Conservation (phyloP, 805 yeast genomes). For the Cyberlindnera maritima region DNA sequence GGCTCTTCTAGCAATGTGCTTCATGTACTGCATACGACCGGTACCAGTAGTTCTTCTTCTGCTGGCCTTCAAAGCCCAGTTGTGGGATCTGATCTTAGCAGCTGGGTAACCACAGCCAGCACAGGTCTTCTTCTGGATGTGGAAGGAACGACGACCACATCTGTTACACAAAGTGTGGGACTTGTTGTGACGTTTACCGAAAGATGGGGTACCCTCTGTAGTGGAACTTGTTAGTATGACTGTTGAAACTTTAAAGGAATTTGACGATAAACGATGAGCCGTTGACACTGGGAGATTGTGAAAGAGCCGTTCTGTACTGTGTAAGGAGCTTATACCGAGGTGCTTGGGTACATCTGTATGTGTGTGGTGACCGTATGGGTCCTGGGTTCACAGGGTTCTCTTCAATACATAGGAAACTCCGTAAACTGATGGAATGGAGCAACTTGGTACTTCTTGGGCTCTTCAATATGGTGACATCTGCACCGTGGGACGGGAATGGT, state of each 20-base stretch:
- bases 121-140: slow-evolving; percentile 98
- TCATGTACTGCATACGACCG: slow-evolving; percentile 98
- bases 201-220: slow-evolving; percentile 98
- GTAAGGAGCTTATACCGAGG: too few relatives aligned
- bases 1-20: slow-evolving; percentile 96
- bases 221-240: slow-evolving; percentile 34
- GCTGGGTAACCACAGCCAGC: slow-evolving; percentile 99
- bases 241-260: neutral
- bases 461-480: too few relatives aligned
- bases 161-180: slow-evolving; percentile 98
- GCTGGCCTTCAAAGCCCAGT: slow-evolving; percentile 99
- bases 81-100: slow-evolving; percentile 96
- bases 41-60: slow-evolving; percentile 99
- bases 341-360: neutral
- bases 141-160: slow-evolving; percentile 99
- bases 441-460: too few relatives aligned
- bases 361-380: neutral
- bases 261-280: neutral
- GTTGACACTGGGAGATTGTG: neutral
- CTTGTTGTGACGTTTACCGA: slow-evolving; percentile 99
- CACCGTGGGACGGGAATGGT: too few relatives aligned
- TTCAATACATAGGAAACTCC: too few relatives aligned
- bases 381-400: neutral
- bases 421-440: too few relatives aligned
- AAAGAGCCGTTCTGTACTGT: too few relatives aligned